A percentile compares a stretch with the other conserved stretches of the same genome.
These are phyloP conservation scores for Pyracantha coccinea DNA, from an alignment of 331 rosid genomes.

Conservation along the genomic window DNA sequence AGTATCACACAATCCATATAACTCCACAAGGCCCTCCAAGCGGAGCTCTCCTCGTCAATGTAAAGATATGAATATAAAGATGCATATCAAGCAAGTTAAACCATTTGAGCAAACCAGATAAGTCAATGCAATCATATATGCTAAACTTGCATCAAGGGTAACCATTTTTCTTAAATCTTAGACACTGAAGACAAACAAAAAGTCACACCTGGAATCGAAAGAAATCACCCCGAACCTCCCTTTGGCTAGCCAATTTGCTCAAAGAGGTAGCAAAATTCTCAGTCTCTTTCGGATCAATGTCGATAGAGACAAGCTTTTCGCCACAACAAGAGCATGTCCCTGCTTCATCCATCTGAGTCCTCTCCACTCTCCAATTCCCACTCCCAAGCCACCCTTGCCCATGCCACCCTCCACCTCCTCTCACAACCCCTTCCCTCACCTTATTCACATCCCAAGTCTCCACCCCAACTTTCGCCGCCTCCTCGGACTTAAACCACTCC, in stretches of 20 bases:
- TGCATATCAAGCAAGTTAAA: constrained; percentile 6
- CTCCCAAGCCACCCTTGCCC: constrained; percentile 97
- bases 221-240: constrained; percentile 47
- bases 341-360: constrained; percentile 53
- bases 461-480: constrained; percentile 42
- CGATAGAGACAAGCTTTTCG: constrained; percentile 74
- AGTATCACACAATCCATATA: neutral
- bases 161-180: constrained; percentile 6
- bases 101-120: neutral
- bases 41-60: neutral
- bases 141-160: neutral
- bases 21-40: neutral
- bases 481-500: constrained; percentile 61
- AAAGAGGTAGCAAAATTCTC: constrained; percentile 67
- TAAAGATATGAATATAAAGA: neutral
- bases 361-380: constrained; percentile 66
- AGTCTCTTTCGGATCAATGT: constrained; percentile 82
- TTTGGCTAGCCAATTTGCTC: constrained; percentile 57
- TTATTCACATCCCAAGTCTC: constrained; percentile 47
- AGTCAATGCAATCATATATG: neutral
- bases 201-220: constrained; percentile 52
- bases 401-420: constrained; percentile 98
- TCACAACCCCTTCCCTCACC: constrained; percentile 45
- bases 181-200: neutral
- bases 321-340: constrained; percentile 60